Evolutionary conservation across 768 basidiomycete species (phyloP).

Genomic region (Terana coerulea): DNA sequence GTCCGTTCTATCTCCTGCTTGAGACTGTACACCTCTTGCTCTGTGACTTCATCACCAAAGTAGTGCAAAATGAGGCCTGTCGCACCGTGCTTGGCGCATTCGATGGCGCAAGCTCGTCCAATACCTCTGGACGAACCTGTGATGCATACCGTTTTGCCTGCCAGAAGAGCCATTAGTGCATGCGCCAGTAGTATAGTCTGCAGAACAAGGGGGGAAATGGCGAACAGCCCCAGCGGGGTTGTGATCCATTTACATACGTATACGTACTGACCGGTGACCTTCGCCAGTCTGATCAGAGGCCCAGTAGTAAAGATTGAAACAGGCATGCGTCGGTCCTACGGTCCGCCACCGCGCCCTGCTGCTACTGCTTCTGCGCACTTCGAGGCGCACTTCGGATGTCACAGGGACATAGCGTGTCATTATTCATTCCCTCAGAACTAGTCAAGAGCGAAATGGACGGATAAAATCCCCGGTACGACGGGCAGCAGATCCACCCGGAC

Average conservation of each 20-base stretch:
- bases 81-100: slow-evolving; percentile 63
- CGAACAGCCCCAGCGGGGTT: no score
- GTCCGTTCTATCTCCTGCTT: slow-evolving; percentile 40
- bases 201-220: neutral
- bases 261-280: neutral
- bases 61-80: slow-evolving; percentile 63
- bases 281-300: neutral
- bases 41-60: slow-evolving; percentile 54
- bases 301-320: neutral
- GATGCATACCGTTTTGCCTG: slow-evolving; percentile 61
- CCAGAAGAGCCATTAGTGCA: slow-evolving; percentile 33
- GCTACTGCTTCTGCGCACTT: neutral
- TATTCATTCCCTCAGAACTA: no score
- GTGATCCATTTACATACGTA: slow-evolving; percentile 3
- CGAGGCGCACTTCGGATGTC: neutral
- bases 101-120: slow-evolving; percentile 64
- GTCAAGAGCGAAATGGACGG: no score
- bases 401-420: slow-evolving; percentile 2
- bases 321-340: slow-evolving; percentile 2
- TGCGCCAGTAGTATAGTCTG: slow-evolving; percentile 11
- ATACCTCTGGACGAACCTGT: slow-evolving; percentile 76
- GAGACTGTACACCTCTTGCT: slow-evolving; percentile 43
- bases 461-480: neutral
- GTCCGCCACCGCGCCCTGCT: neutral
- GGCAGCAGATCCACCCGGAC: neutral